Conservation (phyloP, 2,329 filamentous ascomycete genomes). For the Balansia obtecta region DNA sequence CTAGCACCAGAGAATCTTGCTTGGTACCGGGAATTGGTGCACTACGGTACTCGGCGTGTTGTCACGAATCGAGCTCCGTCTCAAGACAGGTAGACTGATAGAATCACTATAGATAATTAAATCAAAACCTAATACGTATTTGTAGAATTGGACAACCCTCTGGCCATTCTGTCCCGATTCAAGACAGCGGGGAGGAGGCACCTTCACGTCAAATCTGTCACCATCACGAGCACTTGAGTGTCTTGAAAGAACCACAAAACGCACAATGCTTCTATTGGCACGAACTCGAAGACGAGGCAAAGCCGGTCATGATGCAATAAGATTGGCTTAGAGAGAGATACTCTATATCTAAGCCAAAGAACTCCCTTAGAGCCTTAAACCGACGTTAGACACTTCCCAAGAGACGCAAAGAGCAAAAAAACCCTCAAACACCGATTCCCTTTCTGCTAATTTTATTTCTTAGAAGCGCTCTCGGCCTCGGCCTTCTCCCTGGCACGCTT, state of each 20-base stretch:
- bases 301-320: slow-evolving; percentile 29
- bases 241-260: not conserved
- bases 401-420: slow-evolving; percentile 29
- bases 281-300: slow-evolving; percentile 16
- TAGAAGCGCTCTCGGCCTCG: slow-evolving; percentile 63
- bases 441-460: slow-evolving; percentile 58
- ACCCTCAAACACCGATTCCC: slow-evolving; percentile 29
- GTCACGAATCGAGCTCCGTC: slow-evolving; percentile 9
- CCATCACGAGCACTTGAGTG: not conserved
- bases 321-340: too few species aligned
- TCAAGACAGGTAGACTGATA: too few species aligned
- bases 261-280: not conserved
- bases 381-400: slow-evolving; percentile 24
- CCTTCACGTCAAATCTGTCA: not conserved
- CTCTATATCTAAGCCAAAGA: too few species aligned
- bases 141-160: too few species aligned
- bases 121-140: too few species aligned
- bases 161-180: too few species aligned
- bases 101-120: too few species aligned
- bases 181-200: too few species aligned
- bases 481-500: slow-evolving; percentile 87
- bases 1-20: slow-evolving; percentile 26
- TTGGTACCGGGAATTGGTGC: slow-evolving; percentile 36
- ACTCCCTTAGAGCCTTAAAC: slow-evolving; percentile 24
- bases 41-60: slow-evolving; percentile 36